These are phyloP conservation scores for Astraeus odoratus DNA, from an alignment of 768 basidiomycete species.

Conservation along the genomic window DNA sequence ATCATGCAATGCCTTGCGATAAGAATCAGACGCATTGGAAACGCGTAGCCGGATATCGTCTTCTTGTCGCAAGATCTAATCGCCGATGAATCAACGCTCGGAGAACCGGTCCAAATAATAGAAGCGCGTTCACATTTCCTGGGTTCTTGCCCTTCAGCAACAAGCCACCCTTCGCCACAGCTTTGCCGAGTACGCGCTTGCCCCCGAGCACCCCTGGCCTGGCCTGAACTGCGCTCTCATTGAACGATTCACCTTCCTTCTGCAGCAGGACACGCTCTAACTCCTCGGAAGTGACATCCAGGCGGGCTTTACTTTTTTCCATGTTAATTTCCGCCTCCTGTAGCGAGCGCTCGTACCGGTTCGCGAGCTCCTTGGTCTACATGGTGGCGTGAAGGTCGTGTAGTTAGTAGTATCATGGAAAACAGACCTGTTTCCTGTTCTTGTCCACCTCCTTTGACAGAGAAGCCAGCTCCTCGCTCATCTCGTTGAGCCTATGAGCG, in stretches of 20 bases:
- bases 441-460: constrained; percentile 92
- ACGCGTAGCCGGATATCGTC: constrained; percentile 87
- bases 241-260: constrained; percentile 91
- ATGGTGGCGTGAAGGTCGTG: constrained; percentile 4
- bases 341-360: constrained; percentile 79
- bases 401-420: background rate
- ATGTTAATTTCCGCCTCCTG: constrained; percentile 82
- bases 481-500: constrained; percentile 83
- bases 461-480: constrained; percentile 88
- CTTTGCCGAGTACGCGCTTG: constrained; percentile 84
- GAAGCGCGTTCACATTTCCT: constrained; percentile 54
- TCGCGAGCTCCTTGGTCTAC: constrained; percentile 90
- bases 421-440: constrained; percentile 74
- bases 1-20: constrained; percentile 84
- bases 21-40: constrained; percentile 80
- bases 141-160: constrained; percentile 91
- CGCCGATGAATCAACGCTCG: constrained; percentile 4
- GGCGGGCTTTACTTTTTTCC: constrained; percentile 82
- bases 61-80: constrained; percentile 83
- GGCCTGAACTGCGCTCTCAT: constrained; percentile 67
- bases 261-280: constrained; percentile 85
- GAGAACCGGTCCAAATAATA: constrained; percentile 5
- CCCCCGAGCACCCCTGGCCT: constrained; percentile 55
- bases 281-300: constrained; percentile 90
- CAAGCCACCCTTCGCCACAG: constrained; percentile 84